Evolutionary conservation across 495 filamentous ascomycete species (phyloP), one percentile per base, ranked within the genome.

Genomic region (Talaromyces wortmannii): DNA sequence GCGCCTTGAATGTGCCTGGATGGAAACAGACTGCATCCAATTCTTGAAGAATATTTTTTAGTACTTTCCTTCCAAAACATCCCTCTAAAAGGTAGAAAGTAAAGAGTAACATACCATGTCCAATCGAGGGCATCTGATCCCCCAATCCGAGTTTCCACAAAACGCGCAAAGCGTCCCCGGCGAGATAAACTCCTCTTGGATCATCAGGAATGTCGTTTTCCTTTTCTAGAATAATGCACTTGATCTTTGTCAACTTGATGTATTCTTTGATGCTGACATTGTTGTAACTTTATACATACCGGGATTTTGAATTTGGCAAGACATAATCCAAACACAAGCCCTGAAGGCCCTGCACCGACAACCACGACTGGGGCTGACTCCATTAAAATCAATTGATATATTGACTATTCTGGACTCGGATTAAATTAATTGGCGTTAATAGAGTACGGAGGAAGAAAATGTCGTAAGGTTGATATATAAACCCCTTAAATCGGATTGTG

Each of bases 101-200:
- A 31, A 30, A 15, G 29, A 49, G 36, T 2, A 40, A 50, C 44
- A 55, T 17, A 61, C 59, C 56, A 33, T 50, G 47, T 23, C 59
- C 59, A 42, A 61, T 59, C 48, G 17, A 42, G 17, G 50, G 29
- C 23, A 77, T 55, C 4, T 61, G 52, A 16, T 70, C 63, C 23
- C 65, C 64, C 15, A 77, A 59, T 13, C 72, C 75, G 13, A 77
- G 56, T 31, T 64, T 55, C 50, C 66, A 69, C 5, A 69, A 57
- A 31, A 69, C 67, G 31, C 75, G 63, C 31, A 77, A 57, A 11
- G 69, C 71, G 63, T 78, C 75, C 30, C 67, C 65, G 18, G 66
- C 69, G 13, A 78, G 57, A 31, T 62, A 67, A n/a, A 78, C 64
- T 0, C 73, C 75, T 32, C 75, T 59, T 7, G 75, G 75, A 58